Evolutionary conservation across 768 basidiomycete genomes (phyloP).

Genomic region (Trametes maxima): DNA sequence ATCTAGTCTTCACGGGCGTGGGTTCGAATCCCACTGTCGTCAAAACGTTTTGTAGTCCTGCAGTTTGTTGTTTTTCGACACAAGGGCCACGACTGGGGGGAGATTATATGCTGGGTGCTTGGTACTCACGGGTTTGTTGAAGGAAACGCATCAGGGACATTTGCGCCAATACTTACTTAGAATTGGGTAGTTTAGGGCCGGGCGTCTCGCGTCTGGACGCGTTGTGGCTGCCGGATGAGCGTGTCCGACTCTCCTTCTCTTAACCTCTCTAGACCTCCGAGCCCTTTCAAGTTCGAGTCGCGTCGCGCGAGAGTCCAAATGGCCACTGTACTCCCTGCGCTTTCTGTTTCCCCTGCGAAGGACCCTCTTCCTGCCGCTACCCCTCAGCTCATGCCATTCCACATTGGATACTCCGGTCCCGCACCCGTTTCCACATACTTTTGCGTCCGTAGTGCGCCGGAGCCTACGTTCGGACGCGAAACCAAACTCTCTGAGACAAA

Average conservation of each 20-base stretch:
- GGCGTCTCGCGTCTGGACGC: constrained; percentile 6
- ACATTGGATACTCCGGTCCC: constrained; percentile 67
- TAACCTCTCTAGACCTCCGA: not conserved
- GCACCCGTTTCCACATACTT: constrained; percentile 79
- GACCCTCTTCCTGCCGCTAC: constrained; percentile 18
- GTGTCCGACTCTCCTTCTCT: not conserved
- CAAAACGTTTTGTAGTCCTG: not conserved
- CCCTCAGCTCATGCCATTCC: constrained; percentile 84
- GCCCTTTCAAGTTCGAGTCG: not conserved
- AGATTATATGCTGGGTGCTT: too few species aligned
- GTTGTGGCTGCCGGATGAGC: not conserved
- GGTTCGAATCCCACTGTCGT: constrained; percentile 52
- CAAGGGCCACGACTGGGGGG: too few species aligned
- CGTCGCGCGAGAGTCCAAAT: not conserved
- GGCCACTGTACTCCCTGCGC: not conserved
- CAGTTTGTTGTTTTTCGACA: not conserved
- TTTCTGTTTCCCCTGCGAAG: not conserved
- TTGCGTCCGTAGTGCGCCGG: constrained; percentile 46
- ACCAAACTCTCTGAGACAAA: constrained; percentile 4
- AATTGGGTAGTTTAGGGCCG: constrained; percentile 15
- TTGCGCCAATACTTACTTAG: too few species aligned
- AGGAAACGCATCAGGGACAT: too few species aligned
- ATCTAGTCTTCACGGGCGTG: constrained; percentile 52
- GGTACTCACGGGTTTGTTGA: too few species aligned
- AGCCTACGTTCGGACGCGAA: constrained; percentile 24